A percentile compares a stretch with the other conserved stretches of the same genome.
Evolutionary conservation across 805 yeast species (phyloP).

Genomic region (Wickerhamiella qilinensis): DNA sequence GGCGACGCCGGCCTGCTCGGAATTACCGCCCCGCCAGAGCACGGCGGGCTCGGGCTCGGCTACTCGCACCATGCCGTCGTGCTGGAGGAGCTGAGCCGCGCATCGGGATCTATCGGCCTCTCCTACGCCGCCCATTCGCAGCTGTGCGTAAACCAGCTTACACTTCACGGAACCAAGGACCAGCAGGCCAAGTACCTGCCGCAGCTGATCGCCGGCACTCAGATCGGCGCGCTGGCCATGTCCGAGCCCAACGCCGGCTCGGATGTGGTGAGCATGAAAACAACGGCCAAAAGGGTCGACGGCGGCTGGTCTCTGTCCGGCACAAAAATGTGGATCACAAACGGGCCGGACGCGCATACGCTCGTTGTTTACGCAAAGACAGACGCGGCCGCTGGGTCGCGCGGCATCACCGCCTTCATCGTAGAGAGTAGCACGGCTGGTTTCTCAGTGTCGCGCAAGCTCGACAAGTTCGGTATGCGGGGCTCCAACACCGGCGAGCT

Average conservation of each 20-base stretch:
- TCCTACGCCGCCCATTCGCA: constrained; percentile 22
- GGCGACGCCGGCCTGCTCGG: constrained; percentile 22
- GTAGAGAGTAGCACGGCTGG: constrained; percentile 19
- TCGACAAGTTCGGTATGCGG: constrained; percentile 22
- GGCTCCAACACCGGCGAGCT: constrained; percentile 22
- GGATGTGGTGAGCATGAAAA: constrained; percentile 21
- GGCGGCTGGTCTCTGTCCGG: constrained; percentile 19
- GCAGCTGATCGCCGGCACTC: constrained; percentile 17
- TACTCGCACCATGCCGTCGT: constrained; percentile 20
- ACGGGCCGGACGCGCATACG: constrained; percentile 21
- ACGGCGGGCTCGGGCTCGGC: constrained; percentile 20
- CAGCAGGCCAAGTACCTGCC: constrained; percentile 19
- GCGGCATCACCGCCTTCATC: constrained; percentile 20
- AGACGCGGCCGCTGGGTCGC: constrained; percentile 6
- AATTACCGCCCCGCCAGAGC: constrained; percentile 19
- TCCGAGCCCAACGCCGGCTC: constrained; percentile 22
- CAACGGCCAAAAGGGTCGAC: constrained; percentile 16
- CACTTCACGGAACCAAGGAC: constrained; percentile 16
- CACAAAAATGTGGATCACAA: constrained; percentile 22
- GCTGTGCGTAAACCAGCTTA: constrained; percentile 20
- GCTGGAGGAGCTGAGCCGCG: constrained; percentile 20
- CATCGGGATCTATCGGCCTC: constrained; percentile 19
- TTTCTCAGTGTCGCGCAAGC: constrained; percentile 18
- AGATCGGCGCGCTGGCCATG: constrained; percentile 22
- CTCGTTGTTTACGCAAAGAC: constrained; percentile 21